Conservation (phyloP, 257 asterid genomes). For the Datura wrightii region DNA sequence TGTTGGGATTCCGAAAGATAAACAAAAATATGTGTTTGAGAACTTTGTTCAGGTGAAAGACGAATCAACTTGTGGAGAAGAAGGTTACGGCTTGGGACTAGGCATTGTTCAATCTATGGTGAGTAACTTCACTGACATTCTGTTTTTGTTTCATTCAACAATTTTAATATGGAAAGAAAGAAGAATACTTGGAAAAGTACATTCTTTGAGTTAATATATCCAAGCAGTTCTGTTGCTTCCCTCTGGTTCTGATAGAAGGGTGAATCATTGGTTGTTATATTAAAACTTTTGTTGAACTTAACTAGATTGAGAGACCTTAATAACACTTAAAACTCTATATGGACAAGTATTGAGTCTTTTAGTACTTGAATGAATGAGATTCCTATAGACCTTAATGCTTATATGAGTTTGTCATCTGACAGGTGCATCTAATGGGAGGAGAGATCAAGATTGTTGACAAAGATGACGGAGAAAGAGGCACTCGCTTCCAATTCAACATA, state of each 20-base stretch:
- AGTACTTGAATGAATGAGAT: neutral
- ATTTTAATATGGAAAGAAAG: too few species aligned
- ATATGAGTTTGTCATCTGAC: constrained; percentile 28
- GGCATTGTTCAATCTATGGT: constrained; percentile 87
- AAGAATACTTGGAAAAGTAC: too few species aligned
- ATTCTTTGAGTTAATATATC: too few species aligned
- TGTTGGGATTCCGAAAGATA: constrained; percentile 75
- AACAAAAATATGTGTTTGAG: constrained; percentile 63
- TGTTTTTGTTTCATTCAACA: too few species aligned
- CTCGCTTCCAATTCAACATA: constrained; percentile 58
- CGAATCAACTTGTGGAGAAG: constrained; percentile 42
- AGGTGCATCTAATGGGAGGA: constrained; percentile 71
- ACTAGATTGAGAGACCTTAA: neutral
- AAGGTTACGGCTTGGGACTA: constrained; percentile 83
- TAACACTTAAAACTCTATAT: neutral
- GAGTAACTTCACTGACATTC: neutral
- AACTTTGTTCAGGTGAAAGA: constrained; percentile 80
- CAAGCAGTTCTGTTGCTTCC: too few species aligned
- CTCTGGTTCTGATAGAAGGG: too few species aligned
- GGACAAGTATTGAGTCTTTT: neutral
- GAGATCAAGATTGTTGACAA: constrained; percentile 70
- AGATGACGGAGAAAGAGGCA: constrained; percentile 62
- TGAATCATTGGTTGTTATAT: neutral
- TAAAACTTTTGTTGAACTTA: neutral
- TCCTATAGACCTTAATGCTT: neutral